Base-by-base conservation (phyloP, 2,329 filamentous ascomycete genomes). In the Epichloe bromicola region DNA sequence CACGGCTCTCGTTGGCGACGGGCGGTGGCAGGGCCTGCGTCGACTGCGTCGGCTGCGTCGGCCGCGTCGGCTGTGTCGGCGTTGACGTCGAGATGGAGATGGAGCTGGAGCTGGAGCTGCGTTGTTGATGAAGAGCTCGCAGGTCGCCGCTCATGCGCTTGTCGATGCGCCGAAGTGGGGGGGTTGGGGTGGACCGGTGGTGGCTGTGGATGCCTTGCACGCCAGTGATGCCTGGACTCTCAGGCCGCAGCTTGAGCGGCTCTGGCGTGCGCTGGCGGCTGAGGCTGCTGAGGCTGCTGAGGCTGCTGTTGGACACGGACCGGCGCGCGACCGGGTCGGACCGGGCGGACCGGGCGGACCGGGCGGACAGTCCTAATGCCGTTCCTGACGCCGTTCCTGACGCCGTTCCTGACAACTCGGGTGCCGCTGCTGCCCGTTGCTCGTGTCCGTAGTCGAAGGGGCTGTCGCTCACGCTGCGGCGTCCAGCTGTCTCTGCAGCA, bases 1-100 rank as follows among this genome's bases (percentile, higher is more conserved):
- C 83, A 72, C 88, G 89, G 73, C 87, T 86, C 77, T 89, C 88
- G 73, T 91, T 89, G 69, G 84, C 86, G 70, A 88, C 77, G 61
- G 88, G 86, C 65, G 84, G 85, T 58, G 64, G 55, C 46, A 52
- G 46, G 34, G 26, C 17, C 47, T 33, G 48, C 20, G 53, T 36
- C 10, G 49, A 26, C 26, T 30, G 26, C 26, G 26, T 30, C 6
- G 26, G 26, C 26, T 26, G 26, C 26, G 26, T 8, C 6, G 26
- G 26, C 26, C 8, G 26, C 26, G 26, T 8, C 14, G 47, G 36
- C 17, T 20, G 19, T 17, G 48, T n/a, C 6, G 48, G 33, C 48
- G 52, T n/a, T n/a, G 49, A 4, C 23, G 49, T 36, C 33, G 41
- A n/a, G 17, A 34, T 47, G 34, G 46, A 36, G 15, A 11, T 46